Evolutionary conservation across 139 green algal genomes (phyloP).

Genomic region (Chlamydomonas incerta): DNA sequence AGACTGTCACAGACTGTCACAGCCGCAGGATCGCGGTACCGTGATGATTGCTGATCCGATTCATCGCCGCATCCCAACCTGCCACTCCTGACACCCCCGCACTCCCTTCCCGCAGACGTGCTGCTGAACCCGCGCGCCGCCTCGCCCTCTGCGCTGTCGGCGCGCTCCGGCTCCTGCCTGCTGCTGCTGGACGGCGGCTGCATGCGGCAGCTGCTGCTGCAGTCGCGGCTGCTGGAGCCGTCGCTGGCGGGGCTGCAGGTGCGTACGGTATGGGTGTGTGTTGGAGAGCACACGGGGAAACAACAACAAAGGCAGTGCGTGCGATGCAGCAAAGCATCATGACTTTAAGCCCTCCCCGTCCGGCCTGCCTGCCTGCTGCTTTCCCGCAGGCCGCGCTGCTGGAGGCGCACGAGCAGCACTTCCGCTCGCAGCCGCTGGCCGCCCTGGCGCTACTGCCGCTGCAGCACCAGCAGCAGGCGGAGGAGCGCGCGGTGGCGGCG

Average conservation of each 20-base stretch:
- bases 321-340: no score
- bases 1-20: no score
- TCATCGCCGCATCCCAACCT: no score
- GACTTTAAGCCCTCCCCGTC: no score
- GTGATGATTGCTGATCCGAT: no score
- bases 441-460: conserved; percentile 20
- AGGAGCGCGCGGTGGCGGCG: not conserved
- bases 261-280: not conserved
- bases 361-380: no score
- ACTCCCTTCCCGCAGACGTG: not conserved
- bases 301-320: no score
- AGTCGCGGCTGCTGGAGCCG: conserved; percentile 32
- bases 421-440: conserved; percentile 1
- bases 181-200: conserved; percentile 26
- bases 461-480: not conserved
- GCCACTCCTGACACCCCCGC: no score
- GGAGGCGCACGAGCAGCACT: conserved; percentile 28
- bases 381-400: conserved; percentile 3
- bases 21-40: no score
- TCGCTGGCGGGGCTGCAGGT: conserved; percentile 20
- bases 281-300: no score
- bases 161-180: not conserved
- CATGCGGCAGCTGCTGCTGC: conserved; percentile 39
- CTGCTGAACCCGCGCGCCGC: not conserved
- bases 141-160: not conserved